Base-by-base conservation (phyloP, 2,329 filamentous ascomycete species). In the Cladosporium sp. region DNA sequence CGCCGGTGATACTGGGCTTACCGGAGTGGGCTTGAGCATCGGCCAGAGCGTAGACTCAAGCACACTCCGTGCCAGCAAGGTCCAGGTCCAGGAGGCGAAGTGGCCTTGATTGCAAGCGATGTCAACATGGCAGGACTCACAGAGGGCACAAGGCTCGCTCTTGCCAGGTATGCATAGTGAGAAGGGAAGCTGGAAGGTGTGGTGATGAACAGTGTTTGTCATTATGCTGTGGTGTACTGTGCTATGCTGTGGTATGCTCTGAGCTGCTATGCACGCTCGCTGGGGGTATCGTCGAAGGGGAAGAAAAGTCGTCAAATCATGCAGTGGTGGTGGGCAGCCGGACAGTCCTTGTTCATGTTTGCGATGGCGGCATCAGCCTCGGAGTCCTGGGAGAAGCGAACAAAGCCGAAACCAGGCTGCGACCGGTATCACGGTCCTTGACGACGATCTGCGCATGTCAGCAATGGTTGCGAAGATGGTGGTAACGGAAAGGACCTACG, bases 361-460 rank as follows among this genome's bases (percentile, higher is more conserved):
- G 84, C 79, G 78, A 94, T 94, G 54, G 92, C 92, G 71, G 85
- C 85, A 75, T 93, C 88, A 69, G 92, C 91, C 79, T 93, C 90
- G 57, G 84, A 81, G 71, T 93, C 91, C 71, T 88, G 87, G 60
- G 87, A 82, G 81, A 94, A 98, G 74, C 93, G 91, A 70, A 98
- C 94, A 80, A 98, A 98, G 58, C 95, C 95, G 79, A 98, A 98
- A 68, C 95, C 95, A 79, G 92, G 85, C 93, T 97, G 79, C 94
- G 92, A 74, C 92, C 92, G 76, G 94, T 97, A 78, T 98, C 94
- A 76, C 93, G 92, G 80, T 99, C 94, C 84, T 97, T 98, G 75
- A 98, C 93, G 34, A 36, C 12, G 30, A 32, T 32, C 30, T 32
- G 8, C 30, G 30, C 30, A 7, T 32, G 5, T 32, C 32, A 68